phyloP scores from a whole-genome alignment of 208 protist genomes.

The Acanthamoeba quina region DNA sequence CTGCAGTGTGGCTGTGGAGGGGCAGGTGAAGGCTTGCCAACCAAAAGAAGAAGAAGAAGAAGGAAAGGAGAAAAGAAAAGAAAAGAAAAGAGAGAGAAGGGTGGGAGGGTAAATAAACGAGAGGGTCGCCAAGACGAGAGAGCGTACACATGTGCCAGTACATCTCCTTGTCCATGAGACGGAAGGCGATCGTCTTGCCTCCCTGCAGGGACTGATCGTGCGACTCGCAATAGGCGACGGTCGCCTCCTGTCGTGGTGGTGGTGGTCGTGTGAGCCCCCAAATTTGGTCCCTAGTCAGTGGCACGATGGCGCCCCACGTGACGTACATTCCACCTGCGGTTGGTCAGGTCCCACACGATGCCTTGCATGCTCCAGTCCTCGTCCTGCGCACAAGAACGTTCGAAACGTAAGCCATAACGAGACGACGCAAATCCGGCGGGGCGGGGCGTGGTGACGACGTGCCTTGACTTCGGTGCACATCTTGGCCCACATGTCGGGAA shows the following conservation, averaged over 20 bases:
- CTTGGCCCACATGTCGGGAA: slow-evolving; percentile 94
- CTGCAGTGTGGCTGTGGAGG: slow-evolving; percentile 87
- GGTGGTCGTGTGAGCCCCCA: no score
- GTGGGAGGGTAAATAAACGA: background rate
- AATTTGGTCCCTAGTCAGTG: no score
- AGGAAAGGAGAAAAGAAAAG: no score
- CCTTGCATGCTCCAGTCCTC: slow-evolving; percentile 91
- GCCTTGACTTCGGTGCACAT: slow-evolving; percentile 60
- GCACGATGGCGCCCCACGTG: no score
- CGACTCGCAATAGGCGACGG: slow-evolving; percentile 93
- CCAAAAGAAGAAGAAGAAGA: background rate
- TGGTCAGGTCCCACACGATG: slow-evolving; percentile 89
- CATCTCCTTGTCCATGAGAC: slow-evolving; percentile 96
- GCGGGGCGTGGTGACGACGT: background rate
- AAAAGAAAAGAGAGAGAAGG: background rate
- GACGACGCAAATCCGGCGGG: no score
- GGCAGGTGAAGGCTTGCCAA: slow-evolving; percentile 43
- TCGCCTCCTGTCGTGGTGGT: slow-evolving; percentile 84
- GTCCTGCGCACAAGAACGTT: slow-evolving; percentile 75
- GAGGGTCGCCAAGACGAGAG: background rate
- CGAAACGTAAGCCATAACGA: background rate
- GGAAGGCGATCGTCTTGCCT: slow-evolving; percentile 95
- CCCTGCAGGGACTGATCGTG: slow-evolving; percentile 96
- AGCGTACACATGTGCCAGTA: slow-evolving; percentile 78
- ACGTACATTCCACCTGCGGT: slow-evolving; percentile 83